These are phyloP conservation scores for Pseudovirgaria hyperparasitica DNA, from an alignment of 2,329 filamentous ascomycete genomes.

Conservation along the genomic window DNA sequence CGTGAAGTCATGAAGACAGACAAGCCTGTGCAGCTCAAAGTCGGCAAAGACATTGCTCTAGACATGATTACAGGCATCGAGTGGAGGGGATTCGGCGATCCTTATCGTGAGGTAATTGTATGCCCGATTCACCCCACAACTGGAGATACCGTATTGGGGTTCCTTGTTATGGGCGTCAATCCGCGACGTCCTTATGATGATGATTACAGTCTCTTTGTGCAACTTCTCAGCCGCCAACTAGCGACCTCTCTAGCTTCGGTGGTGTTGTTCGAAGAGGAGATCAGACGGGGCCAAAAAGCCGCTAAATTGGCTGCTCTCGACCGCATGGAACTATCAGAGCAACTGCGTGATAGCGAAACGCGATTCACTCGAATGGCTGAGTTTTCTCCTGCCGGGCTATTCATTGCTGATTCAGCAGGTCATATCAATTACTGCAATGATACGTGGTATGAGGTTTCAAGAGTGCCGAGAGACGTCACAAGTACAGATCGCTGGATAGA, in stretches of 20 bases:
- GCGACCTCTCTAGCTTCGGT: constrained; percentile 72
- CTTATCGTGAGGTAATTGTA: constrained; percentile 57
- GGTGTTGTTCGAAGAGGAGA: constrained; percentile 73
- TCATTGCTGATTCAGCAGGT: constrained; percentile 63
- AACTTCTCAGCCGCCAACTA: constrained; percentile 60
- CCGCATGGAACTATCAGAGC: constrained; percentile 62
- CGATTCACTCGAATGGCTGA: constrained; percentile 77
- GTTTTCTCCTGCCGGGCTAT: constrained; percentile 72
- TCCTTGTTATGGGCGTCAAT: constrained; percentile 68
- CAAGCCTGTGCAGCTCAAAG: constrained; percentile 53
- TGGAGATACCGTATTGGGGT: constrained; percentile 61
- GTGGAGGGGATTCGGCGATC: constrained; percentile 59
- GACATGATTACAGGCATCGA: constrained; percentile 53
- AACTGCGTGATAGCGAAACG: constrained; percentile 57
- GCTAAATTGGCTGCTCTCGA: constrained; percentile 65
- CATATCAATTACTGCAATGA: constrained; percentile 71
- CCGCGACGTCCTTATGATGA: constrained; percentile 67
- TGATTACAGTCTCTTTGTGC: constrained; percentile 67
- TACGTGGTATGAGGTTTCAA: constrained; percentile 57
- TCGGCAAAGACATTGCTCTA: constrained; percentile 52
- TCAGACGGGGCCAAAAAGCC: constrained; percentile 58
- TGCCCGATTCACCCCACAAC: constrained; percentile 70
- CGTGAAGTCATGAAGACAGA: constrained; percentile 60
- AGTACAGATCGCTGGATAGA: constrained; percentile 59
- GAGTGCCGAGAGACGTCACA: constrained; percentile 46